Evolutionary conservation across 2,329 filamentous ascomycete species (phyloP).

Genomic region (Sphaceloma murrayae): DNA sequence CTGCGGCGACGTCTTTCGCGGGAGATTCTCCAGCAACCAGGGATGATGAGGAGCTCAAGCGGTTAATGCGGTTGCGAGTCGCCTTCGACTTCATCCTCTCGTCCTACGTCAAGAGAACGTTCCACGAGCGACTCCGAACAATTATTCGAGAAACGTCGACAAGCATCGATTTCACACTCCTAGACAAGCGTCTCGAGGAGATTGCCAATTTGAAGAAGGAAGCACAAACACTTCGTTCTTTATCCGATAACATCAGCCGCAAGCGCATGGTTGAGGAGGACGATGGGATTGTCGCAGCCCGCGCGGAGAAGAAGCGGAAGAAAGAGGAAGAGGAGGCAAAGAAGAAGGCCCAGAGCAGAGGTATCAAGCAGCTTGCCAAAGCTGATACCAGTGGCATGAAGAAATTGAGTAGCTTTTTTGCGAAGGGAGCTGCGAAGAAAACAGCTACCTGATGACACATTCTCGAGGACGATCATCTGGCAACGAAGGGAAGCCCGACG

Average conservation of each 20-base stretch:
- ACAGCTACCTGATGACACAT: conserved; percentile 1
- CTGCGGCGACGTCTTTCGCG: conserved; percentile 24
- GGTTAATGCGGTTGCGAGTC: conserved; percentile 55
- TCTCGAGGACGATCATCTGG: no score
- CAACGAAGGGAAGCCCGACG: not conserved
- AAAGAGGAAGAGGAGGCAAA: conserved; percentile 82
- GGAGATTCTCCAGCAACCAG: conserved; percentile 23
- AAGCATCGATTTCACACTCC: conserved; percentile 54
- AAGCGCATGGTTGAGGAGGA: conserved; percentile 56
- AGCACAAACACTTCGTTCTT: conserved; percentile 57
- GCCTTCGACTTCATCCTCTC: conserved; percentile 56
- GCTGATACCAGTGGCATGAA: conserved; percentile 89
- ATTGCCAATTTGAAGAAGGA: conserved; percentile 61
- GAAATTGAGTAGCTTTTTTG: conserved; percentile 93
- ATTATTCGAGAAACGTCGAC: conserved; percentile 31
- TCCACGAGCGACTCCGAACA: conserved; percentile 37
- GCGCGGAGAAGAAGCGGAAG: conserved; percentile 72
- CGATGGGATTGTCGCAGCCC: conserved; percentile 48
- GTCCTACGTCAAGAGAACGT: conserved; percentile 46
- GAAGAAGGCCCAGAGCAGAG: conserved; percentile 69
- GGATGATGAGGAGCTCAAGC: conserved; percentile 35
- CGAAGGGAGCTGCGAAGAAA: conserved; percentile 44
- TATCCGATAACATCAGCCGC: conserved; percentile 56
- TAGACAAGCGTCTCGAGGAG: conserved; percentile 60
- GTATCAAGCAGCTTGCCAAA: conserved; percentile 73